Evolutionary conservation across 352 stramenopile species (phyloP).

Genomic region (Globisporangium irregulare): DNA sequence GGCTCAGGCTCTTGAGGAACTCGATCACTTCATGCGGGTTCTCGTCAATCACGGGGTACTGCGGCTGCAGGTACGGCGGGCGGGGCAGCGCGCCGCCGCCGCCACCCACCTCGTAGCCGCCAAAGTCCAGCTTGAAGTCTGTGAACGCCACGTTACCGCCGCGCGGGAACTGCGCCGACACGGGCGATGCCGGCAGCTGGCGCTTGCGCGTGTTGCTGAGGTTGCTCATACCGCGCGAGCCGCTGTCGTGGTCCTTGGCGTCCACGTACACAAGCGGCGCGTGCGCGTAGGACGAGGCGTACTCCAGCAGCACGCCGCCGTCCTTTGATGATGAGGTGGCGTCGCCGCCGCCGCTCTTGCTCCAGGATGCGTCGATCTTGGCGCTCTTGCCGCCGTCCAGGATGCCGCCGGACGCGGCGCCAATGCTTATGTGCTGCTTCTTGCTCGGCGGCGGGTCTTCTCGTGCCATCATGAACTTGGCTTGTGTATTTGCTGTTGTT

Average conservation of each 20-base stretch:
- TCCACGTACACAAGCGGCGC: slow-evolving; percentile 21
- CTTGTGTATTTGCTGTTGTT: background rate
- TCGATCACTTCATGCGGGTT: slow-evolving; percentile 34
- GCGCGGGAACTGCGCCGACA: slow-evolving; percentile 14
- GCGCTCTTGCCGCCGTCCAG: slow-evolving; percentile 1
- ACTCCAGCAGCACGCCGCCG: slow-evolving; percentile 9
- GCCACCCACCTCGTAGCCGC: slow-evolving; percentile 40
- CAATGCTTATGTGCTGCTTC: slow-evolving; percentile 7
- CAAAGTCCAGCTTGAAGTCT: slow-evolving; percentile 66
- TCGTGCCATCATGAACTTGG: slow-evolving; percentile 4
- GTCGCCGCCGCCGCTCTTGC: slow-evolving; percentile 3
- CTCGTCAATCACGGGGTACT: slow-evolving; percentile 18
- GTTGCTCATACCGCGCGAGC: slow-evolving; percentile 28
- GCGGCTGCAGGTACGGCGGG: slow-evolving; percentile 10
- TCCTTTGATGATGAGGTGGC: background rate
- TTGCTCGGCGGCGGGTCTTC: slow-evolving; percentile 12
- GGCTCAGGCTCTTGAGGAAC: slow-evolving; percentile 52
- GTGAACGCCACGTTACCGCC: slow-evolving; percentile 26
- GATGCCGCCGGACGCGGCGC: background rate
- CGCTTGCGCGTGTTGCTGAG: slow-evolving; percentile 36
- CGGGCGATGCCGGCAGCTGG: slow-evolving; percentile 19
- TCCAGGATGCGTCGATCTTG: slow-evolving; percentile 5
- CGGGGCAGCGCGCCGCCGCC: slow-evolving; percentile 10
- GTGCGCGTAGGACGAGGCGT: slow-evolving; percentile 13
- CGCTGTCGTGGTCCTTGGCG: slow-evolving; percentile 14